These are phyloP conservation scores for Sclerotinia spermophila DNA, from an alignment of 2,329 filamentous ascomycete species.

Conservation along the genomic window DNA sequence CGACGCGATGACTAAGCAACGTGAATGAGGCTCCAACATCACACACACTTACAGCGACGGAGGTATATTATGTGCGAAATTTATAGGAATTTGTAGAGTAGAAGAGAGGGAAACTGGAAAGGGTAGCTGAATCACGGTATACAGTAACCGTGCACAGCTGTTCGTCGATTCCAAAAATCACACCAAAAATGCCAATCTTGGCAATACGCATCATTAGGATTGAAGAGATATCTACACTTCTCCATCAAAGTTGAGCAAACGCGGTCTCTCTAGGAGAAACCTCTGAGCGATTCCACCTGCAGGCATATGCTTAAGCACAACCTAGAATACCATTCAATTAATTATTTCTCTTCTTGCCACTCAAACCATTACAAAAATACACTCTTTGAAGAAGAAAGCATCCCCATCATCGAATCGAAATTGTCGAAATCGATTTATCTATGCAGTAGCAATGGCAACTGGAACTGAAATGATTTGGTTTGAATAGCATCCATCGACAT, in stretches of 20 bases:
- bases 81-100: not conserved
- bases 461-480: slow-evolving; percentile 11
- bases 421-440: not conserved
- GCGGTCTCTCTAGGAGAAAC: too few relatives aligned
- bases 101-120: not conserved
- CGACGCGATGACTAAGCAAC: too few relatives aligned
- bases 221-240: not conserved
- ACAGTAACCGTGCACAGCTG: not conserved
- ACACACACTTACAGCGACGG: not conserved
- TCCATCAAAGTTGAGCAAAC: not conserved
- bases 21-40: too few relatives aligned
- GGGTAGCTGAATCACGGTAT: not conserved
- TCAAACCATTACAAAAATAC: not conserved
- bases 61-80: not conserved
- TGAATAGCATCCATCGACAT: slow-evolving; percentile 16
- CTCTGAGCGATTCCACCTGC: not conserved
- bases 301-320: not conserved
- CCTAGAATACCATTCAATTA: not conserved
- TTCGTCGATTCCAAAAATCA: not conserved
- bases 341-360: not conserved
- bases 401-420: not conserved
- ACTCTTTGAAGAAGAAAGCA: not conserved
- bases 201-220: not conserved
- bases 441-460: not conserved
- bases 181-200: not conserved